Base-by-base conservation (phyloP, 331 rosid genomes). In the Pyracantha coccinea region DNA sequence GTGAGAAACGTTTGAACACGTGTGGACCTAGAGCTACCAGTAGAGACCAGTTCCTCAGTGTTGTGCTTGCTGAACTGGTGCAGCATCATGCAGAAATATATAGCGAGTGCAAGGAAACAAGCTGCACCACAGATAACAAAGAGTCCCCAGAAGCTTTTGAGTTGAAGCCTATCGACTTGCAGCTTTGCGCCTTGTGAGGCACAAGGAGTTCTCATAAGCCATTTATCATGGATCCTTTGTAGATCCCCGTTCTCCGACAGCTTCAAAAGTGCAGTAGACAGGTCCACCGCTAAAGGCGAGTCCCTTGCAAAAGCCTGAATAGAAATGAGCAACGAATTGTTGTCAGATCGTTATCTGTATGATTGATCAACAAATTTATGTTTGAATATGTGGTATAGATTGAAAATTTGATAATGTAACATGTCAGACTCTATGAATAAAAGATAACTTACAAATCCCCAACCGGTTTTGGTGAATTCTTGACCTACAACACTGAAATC, bases 151-250 rank as follows among this genome's bases (percentile, higher is more conserved):
- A 92, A 92, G 87, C 97, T 92, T 66, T 67, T 78, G 1, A 92
- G 91, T 53, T 75, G 33, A 33, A 92, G 96, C 28, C 86, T 89
- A 83, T 92, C 89, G 75, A 85, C 87, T 77, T 84, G 89, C 17
- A 85, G 72, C 77, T 84, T 84, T 53, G 93, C 52, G n/a, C 83
- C 84, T 28, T 84, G 93, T 64, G 92, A 75, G 41, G 87, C 67
- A 79, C 97, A 92, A 16, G 93, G 86, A 13, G 85, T 84, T 31
- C 85, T 78, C 71, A 68, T 53, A 13, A 92, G 96, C 97, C 97
- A 92, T 55, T 92, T 92, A 89, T 92, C 97, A 76, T 87, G 96
- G 75, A 92, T 92, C 83, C 96, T 86, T 74, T 90, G 89, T 24
- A 92, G 78, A 55, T 90, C 97, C 72, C 97, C 97, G 54, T 66